phyloP scores from a whole-genome alignment of 2,329 filamentous ascomycete genomes.

The Talaromyces rugulosus region DNA sequence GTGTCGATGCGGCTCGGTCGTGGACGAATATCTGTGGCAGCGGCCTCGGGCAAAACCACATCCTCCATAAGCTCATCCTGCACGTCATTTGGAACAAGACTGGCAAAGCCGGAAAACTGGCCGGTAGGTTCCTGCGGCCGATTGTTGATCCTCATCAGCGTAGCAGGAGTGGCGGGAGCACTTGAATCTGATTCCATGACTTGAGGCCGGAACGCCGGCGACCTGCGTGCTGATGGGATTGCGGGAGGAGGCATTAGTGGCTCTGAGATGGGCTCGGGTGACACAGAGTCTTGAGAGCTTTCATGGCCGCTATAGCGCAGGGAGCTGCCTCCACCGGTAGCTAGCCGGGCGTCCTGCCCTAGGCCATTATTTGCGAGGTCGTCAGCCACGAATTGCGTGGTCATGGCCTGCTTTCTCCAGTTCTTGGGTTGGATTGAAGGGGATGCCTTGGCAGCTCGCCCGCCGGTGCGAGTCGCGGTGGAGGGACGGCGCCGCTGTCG shows the following conservation, averaged over 20 bases:
- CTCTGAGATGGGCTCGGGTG: slow-evolving; percentile 47
- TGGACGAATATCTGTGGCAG: slow-evolving; percentile 46
- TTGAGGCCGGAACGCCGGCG: slow-evolving; percentile 35
- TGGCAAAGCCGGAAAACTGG: slow-evolving; percentile 31
- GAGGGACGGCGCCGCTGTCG: slow-evolving; percentile 38
- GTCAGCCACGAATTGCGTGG: slow-evolving; percentile 27
- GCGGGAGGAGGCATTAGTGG: slow-evolving; percentile 48
- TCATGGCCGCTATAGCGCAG: slow-evolving; percentile 38
- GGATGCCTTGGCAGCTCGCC: slow-evolving; percentile 39
- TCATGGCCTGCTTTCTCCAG: slow-evolving; percentile 29
- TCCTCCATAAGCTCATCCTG: slow-evolving; percentile 59
- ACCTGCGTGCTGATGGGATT: slow-evolving; percentile 38
- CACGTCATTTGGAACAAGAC: slow-evolving; percentile 37
- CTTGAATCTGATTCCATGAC: slow-evolving; percentile 28
- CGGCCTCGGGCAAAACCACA: slow-evolving; percentile 68
- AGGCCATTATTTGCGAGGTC: slow-evolving; percentile 28
- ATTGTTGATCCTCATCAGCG: slow-evolving; percentile 71
- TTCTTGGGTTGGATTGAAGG: slow-evolving; percentile 41
- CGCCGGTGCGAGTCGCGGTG: slow-evolving; percentile 28
- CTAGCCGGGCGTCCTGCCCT: slow-evolving; percentile 33
- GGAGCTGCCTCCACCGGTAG: slow-evolving; percentile 25
- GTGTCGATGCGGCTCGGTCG: slow-evolving; percentile 51
- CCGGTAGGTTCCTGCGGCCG: slow-evolving; percentile 36
- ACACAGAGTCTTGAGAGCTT: slow-evolving; percentile 46
- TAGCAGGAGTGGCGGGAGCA: slow-evolving; percentile 77